Evolutionary conservation across 2,329 filamentous ascomycete species (phyloP).

Genomic region (Pyricularia grisea): DNA sequence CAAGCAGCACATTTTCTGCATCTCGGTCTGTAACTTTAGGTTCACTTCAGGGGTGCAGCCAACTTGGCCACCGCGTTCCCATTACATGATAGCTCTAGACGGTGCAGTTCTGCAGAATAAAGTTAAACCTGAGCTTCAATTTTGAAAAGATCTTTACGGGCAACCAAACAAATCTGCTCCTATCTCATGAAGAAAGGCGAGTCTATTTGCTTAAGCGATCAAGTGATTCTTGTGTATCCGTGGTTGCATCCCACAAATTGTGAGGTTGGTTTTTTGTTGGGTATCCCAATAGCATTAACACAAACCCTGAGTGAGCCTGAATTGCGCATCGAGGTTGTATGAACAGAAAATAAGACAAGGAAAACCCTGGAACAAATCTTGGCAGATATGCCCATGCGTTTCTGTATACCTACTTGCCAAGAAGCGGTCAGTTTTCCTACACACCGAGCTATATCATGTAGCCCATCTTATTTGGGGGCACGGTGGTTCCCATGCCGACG

Average conservation of each 20-base stretch:
- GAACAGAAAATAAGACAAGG: background rate
- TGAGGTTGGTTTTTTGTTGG: background rate
- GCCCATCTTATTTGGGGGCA: background rate
- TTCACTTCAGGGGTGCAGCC: background rate
- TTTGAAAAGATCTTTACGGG: background rate
- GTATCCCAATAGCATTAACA: background rate
- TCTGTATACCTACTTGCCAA: background rate
- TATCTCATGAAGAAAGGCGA: background rate
- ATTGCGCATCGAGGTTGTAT: background rate
- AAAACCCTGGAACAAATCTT: background rate
- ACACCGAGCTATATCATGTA: background rate
- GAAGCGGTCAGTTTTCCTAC: background rate
- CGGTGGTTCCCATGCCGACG: background rate
- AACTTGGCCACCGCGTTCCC: background rate
- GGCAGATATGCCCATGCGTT: background rate
- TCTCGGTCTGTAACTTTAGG: background rate
- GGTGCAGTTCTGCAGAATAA: background rate
- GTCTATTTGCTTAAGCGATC: background rate
- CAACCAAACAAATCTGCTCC: background rate
- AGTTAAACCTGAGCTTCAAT: background rate
- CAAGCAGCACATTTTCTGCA: background rate
- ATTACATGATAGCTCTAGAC: background rate
- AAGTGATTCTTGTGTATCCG: background rate
- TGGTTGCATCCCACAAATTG: background rate
- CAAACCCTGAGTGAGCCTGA: background rate